A percentile compares a stretch with the other conserved stretches of the same genome.
phyloP scores from a whole-genome alignment of 2,329 filamentous ascomycete genomes.

The Penicillium sp. region DNA sequence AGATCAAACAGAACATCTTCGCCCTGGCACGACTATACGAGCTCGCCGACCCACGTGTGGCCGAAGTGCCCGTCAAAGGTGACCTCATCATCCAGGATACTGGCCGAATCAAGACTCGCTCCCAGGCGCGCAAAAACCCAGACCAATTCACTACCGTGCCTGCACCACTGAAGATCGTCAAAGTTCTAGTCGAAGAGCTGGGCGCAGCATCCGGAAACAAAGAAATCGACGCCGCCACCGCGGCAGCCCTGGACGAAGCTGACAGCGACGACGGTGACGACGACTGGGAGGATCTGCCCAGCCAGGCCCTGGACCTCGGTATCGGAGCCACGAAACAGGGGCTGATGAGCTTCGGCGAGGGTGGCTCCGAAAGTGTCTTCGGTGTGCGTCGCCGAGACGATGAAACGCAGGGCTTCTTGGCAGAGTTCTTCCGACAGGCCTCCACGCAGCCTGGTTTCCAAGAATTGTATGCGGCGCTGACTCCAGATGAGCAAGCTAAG shows the following conservation, averaged over 20 bases:
- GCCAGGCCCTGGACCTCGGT: constrained; percentile 73
- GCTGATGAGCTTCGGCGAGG: constrained; percentile 71
- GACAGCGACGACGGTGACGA: constrained; percentile 70
- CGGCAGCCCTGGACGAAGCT: constrained; percentile 60
- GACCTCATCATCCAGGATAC: constrained; percentile 79
- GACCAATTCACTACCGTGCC: constrained; percentile 86
- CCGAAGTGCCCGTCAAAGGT: constrained; percentile 81
- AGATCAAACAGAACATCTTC: constrained; percentile 94
- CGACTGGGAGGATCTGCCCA: constrained; percentile 84
- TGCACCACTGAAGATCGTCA: constrained; percentile 90
- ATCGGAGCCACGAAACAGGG: constrained; percentile 67
- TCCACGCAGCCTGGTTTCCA: constrained; percentile 55
- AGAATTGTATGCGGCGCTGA: constrained; percentile 55
- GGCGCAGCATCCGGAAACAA: constrained; percentile 68
- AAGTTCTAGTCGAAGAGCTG: constrained; percentile 91
- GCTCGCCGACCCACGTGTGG: constrained; percentile 75
- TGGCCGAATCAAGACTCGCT: constrained; percentile 88
- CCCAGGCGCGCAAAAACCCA: constrained; percentile 81
- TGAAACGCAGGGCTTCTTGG: constrained; percentile 81
- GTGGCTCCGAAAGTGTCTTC: constrained; percentile 48
- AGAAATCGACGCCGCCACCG: constrained; percentile 54
- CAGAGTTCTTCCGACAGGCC: constrained; percentile 70
- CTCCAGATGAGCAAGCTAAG: constrained; percentile 49
- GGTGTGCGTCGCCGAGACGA: constrained; percentile 71
- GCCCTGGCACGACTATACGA: constrained; percentile 89